These are phyloP conservation scores for Coprinopsis cinerea DNA, from an alignment of 768 basidiomycete genomes.

Conservation along the genomic window DNA sequence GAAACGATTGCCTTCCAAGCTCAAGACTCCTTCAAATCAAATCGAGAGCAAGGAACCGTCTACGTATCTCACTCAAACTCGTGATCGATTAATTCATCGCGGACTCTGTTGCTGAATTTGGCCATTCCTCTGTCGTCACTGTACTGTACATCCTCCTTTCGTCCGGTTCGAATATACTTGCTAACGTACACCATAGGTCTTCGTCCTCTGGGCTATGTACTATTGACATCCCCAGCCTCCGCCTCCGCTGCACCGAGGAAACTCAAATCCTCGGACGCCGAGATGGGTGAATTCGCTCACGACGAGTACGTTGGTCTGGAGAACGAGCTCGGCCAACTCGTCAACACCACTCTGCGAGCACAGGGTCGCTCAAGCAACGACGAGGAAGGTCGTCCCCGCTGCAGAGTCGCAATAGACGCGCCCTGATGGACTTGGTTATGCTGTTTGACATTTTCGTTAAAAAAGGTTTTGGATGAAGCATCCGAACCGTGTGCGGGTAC, in stretches of 20 bases:
- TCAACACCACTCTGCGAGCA: not conserved
- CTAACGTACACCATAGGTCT: slow-evolving; percentile 50
- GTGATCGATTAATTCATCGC: slow-evolving; percentile 86
- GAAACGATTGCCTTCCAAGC: too few relatives aligned
- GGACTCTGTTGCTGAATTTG: slow-evolving; percentile 57
- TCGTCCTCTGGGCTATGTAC: slow-evolving; percentile 87
- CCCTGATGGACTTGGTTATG: too few relatives aligned
- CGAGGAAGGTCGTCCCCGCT: not conserved
- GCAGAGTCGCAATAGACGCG: not conserved
- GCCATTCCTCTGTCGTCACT: slow-evolving; percentile 72
- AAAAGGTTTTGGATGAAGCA: too few relatives aligned
- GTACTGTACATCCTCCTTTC: slow-evolving; percentile 47
- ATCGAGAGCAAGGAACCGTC: too few relatives aligned
- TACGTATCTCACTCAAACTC: too few relatives aligned
- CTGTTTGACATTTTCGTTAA: too few relatives aligned
- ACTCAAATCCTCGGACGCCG: slow-evolving; percentile 74
- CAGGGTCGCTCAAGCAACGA: slow-evolving; percentile 3
- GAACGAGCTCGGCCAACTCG: slow-evolving; percentile 25
- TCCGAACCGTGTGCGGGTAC: too few relatives aligned
- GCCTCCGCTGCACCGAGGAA: slow-evolving; percentile 61
- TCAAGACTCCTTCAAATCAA: too few relatives aligned
- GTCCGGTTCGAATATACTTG: not conserved
- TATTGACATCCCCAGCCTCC: slow-evolving; percentile 73
- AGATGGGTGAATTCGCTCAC: slow-evolving; percentile 88
- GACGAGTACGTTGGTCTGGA: slow-evolving; percentile 84